Conservation (phyloP, 2,329 filamentous ascomycete species). For the Botrytis cinerea region DNA sequence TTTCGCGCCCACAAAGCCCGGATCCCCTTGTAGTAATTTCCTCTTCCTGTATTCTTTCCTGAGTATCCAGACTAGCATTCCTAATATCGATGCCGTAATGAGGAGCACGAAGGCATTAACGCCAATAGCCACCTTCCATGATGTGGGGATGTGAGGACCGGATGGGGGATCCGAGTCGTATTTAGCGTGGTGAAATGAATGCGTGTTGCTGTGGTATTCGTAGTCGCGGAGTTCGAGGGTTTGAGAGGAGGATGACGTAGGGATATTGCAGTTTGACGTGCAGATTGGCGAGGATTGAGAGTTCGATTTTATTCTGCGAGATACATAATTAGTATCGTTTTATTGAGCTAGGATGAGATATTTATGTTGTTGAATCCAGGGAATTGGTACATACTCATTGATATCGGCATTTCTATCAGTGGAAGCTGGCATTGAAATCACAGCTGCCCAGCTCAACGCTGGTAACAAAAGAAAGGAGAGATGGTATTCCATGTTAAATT, state of each 20-base stretch:
- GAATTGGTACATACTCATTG: constrained; percentile 7
- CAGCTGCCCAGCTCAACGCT: constrained; percentile 18
- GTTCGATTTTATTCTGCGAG: constrained; percentile 1
- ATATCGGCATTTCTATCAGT: not conserved
- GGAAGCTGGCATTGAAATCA: constrained; percentile 1
- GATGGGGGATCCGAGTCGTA: not conserved
- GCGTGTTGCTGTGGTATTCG: constrained; percentile 2
- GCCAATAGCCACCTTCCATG: constrained; percentile 23
- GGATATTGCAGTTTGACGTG: not conserved
- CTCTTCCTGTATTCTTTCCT: constrained; percentile 20
- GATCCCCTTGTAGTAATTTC: constrained; percentile 8
- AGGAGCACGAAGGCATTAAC: constrained; percentile 23
- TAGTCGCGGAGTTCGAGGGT: constrained; percentile 11
- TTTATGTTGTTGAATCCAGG: not conserved
- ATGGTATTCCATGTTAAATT: constrained; percentile 14
- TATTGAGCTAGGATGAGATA: not conserved
- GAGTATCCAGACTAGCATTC: constrained; percentile 22
- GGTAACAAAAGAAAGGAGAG: constrained; percentile 21
- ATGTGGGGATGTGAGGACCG: constrained; percentile 19
- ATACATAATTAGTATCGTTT: not conserved
- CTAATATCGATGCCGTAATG: constrained; percentile 19
- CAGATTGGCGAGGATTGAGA: not conserved
- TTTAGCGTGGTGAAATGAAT: constrained; percentile 16
- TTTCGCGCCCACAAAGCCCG: constrained; percentile 14
- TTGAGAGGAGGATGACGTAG: not conserved